A percentile compares a stretch with the other conserved stretches of the same genome.
Evolutionary conservation across 331 rosid species (phyloP).

Genomic region (Prunus yedoensis): DNA sequence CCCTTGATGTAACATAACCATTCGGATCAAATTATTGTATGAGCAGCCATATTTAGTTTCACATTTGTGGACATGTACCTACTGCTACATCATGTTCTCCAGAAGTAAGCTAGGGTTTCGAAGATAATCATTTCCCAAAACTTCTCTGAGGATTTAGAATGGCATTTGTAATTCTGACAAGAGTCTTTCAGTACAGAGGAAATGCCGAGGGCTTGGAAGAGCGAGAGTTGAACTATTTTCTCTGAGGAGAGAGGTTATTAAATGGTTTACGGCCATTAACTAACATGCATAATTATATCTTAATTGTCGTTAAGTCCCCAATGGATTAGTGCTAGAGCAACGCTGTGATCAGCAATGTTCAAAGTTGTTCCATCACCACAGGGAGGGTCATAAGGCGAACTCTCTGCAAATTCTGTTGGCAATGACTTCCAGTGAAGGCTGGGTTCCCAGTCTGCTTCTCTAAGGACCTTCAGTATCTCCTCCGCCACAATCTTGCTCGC

Average conservation of each 20-base stretch:
- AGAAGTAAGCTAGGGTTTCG: too few species aligned
- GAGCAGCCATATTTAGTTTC: constrained; percentile 17
- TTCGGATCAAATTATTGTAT: constrained; percentile 18
- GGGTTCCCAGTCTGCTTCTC: constrained; percentile 79
- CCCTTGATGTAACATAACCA: constrained; percentile 40
- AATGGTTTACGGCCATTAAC: too few species aligned
- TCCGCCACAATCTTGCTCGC: constrained; percentile 69
- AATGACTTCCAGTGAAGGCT: constrained; percentile 55
- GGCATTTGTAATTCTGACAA: neutral
- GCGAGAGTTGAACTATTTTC: neutral
- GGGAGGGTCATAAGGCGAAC: constrained; percentile 41
- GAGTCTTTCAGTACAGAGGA: neutral
- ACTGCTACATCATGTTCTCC: neutral
- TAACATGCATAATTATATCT: neutral
- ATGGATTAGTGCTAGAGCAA: neutral
- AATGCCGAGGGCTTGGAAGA: neutral
- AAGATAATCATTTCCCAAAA: neutral
- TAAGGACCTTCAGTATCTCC: constrained; percentile 60
- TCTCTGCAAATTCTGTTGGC: constrained; percentile 60
- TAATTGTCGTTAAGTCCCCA: neutral
- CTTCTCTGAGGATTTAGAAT: neutral
- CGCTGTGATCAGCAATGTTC: constrained; percentile 20
- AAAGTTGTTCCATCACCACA: constrained; percentile 30
- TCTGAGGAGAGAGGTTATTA: too few species aligned
- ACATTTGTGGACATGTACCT: neutral